These are phyloP conservation scores for Venturia oleaginea DNA, from an alignment of 2,329 filamentous ascomycete genomes.

Conservation along the genomic window DNA sequence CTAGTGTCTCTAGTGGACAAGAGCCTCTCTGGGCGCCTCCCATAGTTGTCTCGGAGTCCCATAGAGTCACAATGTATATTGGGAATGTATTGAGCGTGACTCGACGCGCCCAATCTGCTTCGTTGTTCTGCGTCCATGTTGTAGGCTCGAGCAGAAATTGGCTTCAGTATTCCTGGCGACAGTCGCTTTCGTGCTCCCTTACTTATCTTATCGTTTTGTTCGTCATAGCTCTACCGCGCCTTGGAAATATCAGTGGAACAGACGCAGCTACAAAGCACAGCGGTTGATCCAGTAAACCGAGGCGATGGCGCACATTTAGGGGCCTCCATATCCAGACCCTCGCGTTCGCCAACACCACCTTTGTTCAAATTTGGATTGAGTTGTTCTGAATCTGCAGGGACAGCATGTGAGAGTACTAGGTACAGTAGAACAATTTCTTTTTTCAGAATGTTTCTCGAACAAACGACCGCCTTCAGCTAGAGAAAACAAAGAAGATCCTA, in stretches of 20 bases:
- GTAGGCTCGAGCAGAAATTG: not conserved
- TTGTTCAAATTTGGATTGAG: not conserved
- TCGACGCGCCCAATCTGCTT: not conserved
- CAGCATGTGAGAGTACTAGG: slow-evolving; percentile 2
- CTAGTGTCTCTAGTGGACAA: not conserved
- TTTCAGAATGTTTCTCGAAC: not conserved
- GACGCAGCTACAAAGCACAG: not conserved
- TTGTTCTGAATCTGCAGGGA: not conserved
- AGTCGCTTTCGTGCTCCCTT: not conserved
- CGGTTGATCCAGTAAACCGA: not conserved
- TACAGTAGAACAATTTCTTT: not conserved
- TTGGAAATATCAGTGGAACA: not conserved
- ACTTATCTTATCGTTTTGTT: not conserved
- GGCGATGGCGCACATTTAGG: not conserved
- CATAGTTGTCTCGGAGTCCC: not conserved
- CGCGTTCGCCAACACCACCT: not conserved
- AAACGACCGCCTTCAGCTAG: not conserved
- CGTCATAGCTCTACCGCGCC: not conserved
- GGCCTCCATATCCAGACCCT: not conserved
- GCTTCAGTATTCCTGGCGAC: not conserved
- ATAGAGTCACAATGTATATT: not conserved
- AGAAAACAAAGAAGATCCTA: not conserved
- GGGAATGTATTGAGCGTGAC: not conserved
- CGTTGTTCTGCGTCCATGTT: not conserved
- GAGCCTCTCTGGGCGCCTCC: not conserved